A percentile compares a stretch with the other conserved stretches of the same genome.
Conservation (phyloP, 2,329 filamentous ascomycete species). For the Chrysoporthe puriensis region DNA sequence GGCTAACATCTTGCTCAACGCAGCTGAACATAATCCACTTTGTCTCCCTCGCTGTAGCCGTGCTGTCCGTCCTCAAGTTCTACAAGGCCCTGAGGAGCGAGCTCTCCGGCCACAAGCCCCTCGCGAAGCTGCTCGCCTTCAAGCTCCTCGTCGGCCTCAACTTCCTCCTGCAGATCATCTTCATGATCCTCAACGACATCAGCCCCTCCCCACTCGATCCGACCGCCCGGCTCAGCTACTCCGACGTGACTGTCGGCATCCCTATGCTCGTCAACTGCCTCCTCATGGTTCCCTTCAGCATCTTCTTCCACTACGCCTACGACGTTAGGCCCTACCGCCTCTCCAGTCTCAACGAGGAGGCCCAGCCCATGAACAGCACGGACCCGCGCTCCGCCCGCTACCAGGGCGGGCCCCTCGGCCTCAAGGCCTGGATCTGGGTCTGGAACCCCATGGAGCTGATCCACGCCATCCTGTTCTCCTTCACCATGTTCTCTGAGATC, state of each 20-base stretch:
- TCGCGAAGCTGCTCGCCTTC: slow-evolving; percentile 40
- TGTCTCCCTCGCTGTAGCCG: slow-evolving; percentile 34
- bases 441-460: slow-evolving; percentile 29
- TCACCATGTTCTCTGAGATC: slow-evolving; percentile 14
- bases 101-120: slow-evolving; percentile 35
- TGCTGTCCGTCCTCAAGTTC: slow-evolving; percentile 35
- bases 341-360: slow-evolving; percentile 13
- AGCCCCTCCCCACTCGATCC: slow-evolving; percentile 28
- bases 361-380: slow-evolving; percentile 20
- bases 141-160: slow-evolving; percentile 40
- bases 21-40: slow-evolving; percentile 34
- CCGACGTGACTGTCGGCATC: slow-evolving; percentile 34
- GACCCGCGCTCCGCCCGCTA: slow-evolving; percentile 27
- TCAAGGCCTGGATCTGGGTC: slow-evolving; percentile 28
- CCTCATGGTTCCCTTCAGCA: slow-evolving; percentile 34
- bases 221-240: slow-evolving; percentile 32
- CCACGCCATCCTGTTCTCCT: slow-evolving; percentile 13
- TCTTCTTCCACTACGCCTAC: slow-evolving; percentile 34
- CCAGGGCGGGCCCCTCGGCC: slow-evolving; percentile 30
- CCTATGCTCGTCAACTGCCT: slow-evolving; percentile 33
- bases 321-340: slow-evolving; percentile 31
- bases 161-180: slow-evolving; percentile 30
- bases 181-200: slow-evolving; percentile 32
- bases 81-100: slow-evolving; percentile 35
- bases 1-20: not conserved